These are phyloP conservation scores for Claviceps spartinae DNA, from an alignment of 2,329 filamentous ascomycete species.

Conservation along the genomic window DNA sequence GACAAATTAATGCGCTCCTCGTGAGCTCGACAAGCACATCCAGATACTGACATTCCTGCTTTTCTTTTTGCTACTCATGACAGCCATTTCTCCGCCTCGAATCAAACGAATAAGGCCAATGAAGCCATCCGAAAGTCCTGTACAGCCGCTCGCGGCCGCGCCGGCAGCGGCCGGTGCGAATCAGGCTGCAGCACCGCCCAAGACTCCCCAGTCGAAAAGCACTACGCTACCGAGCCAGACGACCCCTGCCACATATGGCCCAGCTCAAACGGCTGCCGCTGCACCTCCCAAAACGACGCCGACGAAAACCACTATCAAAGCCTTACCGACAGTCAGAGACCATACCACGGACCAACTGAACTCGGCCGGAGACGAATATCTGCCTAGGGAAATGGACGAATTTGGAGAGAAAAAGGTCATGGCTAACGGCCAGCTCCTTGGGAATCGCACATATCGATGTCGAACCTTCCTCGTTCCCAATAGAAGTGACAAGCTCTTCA, in stretches of 20 bases:
- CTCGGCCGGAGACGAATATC: conserved; percentile 80
- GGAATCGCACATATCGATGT: conserved; percentile 79
- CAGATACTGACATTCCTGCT: neutral
- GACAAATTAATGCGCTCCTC: neutral
- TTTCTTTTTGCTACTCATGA: conserved; percentile 2
- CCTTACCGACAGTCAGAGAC: conserved; percentile 86
- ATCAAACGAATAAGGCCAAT: conserved; percentile 47
- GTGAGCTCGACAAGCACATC: neutral
- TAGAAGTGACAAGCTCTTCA: conserved; percentile 87
- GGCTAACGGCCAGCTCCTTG: conserved; percentile 65
- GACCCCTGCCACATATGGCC: conserved; percentile 23
- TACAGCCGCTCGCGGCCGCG: conserved; percentile 31
- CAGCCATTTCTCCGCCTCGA: conserved; percentile 35
- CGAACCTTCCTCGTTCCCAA: conserved; percentile 87
- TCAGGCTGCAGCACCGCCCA: conserved; percentile 32
- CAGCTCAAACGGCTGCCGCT: conserved; percentile 26
- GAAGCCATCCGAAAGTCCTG: conserved; percentile 48
- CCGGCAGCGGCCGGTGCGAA: conserved; percentile 17
- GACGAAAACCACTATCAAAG: conserved; percentile 77
- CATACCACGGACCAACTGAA: conserved; percentile 95
- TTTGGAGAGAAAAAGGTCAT: conserved; percentile 91
- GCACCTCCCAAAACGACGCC: conserved; percentile 68
- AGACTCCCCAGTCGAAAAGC: conserved; percentile 40
- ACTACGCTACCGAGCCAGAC: conserved; percentile 30
- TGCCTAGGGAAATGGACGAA: conserved; percentile 85